Evolutionary conservation across 257 asterid genomes (phyloP).

Genomic region (Henckelia pumila): DNA sequence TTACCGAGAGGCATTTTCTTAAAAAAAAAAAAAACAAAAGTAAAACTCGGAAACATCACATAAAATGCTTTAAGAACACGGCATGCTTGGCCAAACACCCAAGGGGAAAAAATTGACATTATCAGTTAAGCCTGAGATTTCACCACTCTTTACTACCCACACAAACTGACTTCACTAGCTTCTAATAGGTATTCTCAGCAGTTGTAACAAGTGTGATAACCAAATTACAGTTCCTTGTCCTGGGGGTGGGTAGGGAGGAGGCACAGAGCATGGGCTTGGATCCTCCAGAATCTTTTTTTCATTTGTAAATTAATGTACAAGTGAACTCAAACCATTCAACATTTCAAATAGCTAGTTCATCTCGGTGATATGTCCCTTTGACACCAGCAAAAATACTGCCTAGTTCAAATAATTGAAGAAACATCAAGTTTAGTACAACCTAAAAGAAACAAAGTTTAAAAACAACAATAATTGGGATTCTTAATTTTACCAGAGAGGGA

Average conservation of each 20-base stretch:
- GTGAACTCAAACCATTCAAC: neutral
- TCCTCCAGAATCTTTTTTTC: neutral
- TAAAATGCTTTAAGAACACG: neutral
- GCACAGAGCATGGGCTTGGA: neutral
- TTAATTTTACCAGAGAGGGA: conserved; percentile 79
- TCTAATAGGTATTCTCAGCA: neutral
- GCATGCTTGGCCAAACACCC: neutral
- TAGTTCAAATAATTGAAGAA: neutral
- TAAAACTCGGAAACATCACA: too few species aligned
- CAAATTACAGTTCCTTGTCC: too few species aligned
- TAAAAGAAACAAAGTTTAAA: neutral
- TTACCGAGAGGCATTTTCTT: too few species aligned
- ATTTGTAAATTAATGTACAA: neutral
- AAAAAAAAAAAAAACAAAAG: too few species aligned
- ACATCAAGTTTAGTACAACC: neutral
- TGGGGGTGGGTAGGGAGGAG: neutral
- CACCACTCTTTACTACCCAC: too few species aligned
- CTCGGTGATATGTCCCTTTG: neutral
- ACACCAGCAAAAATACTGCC: neutral
- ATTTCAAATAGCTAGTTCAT: neutral
- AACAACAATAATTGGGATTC: conserved; percentile 4
- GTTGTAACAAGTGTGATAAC: neutral
- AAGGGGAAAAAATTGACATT: neutral
- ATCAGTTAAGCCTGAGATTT: too few species aligned
- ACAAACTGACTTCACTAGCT: neutral